A percentile compares a stretch with the other conserved stretches of the same genome.
These are phyloP conservation scores for Boletus tylopilopsis DNA, from an alignment of 768 basidiomycete genomes.

Conservation along the genomic window DNA sequence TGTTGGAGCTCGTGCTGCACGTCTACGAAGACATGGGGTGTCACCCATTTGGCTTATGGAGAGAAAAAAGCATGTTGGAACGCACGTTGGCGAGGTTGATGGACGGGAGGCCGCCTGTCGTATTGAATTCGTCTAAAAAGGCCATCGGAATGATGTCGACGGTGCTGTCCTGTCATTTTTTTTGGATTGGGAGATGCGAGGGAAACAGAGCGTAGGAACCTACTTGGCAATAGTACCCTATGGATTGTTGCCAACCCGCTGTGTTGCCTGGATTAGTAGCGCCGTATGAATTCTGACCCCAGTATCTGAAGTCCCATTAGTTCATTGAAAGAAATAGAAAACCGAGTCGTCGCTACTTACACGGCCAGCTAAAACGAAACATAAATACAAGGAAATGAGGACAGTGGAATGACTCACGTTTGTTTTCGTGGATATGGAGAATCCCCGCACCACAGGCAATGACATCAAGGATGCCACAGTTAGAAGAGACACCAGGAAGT, in stretches of 20 bases:
- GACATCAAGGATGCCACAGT: not conserved
- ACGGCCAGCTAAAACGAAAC: slow-evolving; percentile 15
- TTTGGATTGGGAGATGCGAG: not conserved
- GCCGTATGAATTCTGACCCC: slow-evolving; percentile 39
- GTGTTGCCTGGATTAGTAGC: slow-evolving; percentile 29
- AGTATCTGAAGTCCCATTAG: slow-evolving; percentile 23
- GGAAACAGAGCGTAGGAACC: not conserved
- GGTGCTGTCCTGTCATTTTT: slow-evolving; percentile 40
- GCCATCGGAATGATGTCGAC: slow-evolving; percentile 61
- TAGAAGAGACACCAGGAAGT: not conserved
- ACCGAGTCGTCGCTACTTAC: slow-evolving; percentile 1
- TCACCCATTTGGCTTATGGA: not conserved
- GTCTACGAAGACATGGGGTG: slow-evolving; percentile 35
- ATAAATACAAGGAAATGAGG: not conserved
- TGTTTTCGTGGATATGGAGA: slow-evolving; percentile 15
- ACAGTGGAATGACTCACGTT: slow-evolving; percentile 14
- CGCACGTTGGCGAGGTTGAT: slow-evolving; percentile 59
- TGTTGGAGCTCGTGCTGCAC: slow-evolving; percentile 55
- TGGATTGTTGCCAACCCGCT: slow-evolving; percentile 30
- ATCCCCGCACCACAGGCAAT: slow-evolving; percentile 8
- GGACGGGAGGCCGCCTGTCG: slow-evolving; percentile 53
- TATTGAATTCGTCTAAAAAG: slow-evolving; percentile 58
- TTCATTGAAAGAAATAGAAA: not conserved
- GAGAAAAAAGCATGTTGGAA: not conserved
- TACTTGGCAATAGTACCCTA: slow-evolving; percentile 33